Evolutionary conservation across 257 asterid species (phyloP).

Genomic region (Solanum virginianum): DNA sequence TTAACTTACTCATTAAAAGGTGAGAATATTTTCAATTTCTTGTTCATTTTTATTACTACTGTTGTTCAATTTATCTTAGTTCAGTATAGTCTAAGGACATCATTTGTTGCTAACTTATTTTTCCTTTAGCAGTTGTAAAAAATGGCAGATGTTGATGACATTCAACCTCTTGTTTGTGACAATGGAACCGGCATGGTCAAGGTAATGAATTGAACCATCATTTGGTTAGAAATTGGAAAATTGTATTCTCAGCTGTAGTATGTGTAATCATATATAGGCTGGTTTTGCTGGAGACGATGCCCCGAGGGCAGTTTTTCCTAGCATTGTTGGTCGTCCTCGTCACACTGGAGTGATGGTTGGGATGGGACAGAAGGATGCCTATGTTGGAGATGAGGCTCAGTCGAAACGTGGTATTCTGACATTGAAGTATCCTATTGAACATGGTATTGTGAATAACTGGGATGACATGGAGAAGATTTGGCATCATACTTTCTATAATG

Average conservation of each 20-base stretch:
- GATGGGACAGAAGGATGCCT: not conserved
- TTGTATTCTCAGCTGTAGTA: not conserved
- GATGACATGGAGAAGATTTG: slow-evolving; percentile 6
- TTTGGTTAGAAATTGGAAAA: not conserved
- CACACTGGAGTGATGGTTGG: slow-evolving; percentile 2
- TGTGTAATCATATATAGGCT: not conserved
- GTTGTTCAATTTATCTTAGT: too few relatives aligned
- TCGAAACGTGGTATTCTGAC: not conserved
- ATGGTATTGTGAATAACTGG: not conserved
- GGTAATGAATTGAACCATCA: not conserved
- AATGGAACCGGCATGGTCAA: slow-evolving; percentile 1
- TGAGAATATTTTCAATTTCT: too few relatives aligned
- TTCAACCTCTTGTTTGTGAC: slow-evolving; percentile 1
- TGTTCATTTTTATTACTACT: too few relatives aligned
- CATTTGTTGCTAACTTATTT: not conserved
- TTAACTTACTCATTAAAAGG: not conserved
- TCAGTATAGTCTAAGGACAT: not conserved
- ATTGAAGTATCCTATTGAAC: not conserved
- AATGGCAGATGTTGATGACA: slow-evolving; percentile 1
- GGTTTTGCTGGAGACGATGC: slow-evolving; percentile 4
- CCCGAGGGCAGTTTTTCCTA: not conserved
- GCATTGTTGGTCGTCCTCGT: not conserved
- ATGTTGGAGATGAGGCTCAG: not conserved
- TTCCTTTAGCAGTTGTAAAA: not conserved
- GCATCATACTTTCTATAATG: slow-evolving; percentile 1